Evolutionary conservation across 108 stramenopile genomes (phyloP).

Genomic region (Hondaea fermentalgiana): DNA sequence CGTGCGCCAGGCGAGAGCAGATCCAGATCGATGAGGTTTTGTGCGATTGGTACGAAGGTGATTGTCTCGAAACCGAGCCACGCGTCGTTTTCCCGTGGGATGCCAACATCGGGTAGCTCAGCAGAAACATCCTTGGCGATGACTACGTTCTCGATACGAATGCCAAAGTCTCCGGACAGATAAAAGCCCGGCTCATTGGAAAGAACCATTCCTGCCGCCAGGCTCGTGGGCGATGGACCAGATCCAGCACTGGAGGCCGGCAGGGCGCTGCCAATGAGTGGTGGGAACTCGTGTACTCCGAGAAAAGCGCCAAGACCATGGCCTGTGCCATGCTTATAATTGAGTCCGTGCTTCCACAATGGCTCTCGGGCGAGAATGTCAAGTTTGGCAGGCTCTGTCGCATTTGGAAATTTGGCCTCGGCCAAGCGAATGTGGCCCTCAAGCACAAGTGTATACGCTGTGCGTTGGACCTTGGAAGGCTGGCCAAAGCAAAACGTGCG

Average conservation of each 20-base stretch:
- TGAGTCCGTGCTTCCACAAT: conserved; percentile 78
- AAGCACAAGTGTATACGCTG: conserved; percentile 78
- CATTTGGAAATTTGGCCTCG: conserved; percentile 78
- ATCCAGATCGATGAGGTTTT: not conserved
- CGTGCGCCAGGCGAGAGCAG: not conserved
- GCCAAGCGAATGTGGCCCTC: conserved; percentile 90
- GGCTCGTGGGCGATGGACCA: conserved; percentile 43
- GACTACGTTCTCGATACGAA: conserved; percentile 70
- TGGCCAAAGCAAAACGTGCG: conserved; percentile 89
- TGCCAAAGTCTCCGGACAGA: conserved; percentile 73
- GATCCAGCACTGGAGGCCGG: conserved; percentile 48
- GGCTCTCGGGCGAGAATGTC: conserved; percentile 83
- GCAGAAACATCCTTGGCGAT: not conserved
- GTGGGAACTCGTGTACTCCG: conserved; percentile 96
- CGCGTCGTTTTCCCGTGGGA: not conserved
- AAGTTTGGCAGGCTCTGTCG: conserved; percentile 62
- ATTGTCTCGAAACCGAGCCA: conserved; percentile 34
- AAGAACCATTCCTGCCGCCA: conserved; percentile 89
- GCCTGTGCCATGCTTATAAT: conserved; percentile 94
- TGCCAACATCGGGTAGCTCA: not conserved
- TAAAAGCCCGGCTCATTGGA: conserved; percentile 98
- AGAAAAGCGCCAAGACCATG: conserved; percentile 93
- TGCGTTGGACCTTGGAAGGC: conserved; percentile 62
- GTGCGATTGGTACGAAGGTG: conserved; percentile 29
- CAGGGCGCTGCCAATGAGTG: conserved; percentile 25